Base-by-base conservation (phyloP, 345 rosid genomes). In the Eucalyptus camaldulensis region DNA sequence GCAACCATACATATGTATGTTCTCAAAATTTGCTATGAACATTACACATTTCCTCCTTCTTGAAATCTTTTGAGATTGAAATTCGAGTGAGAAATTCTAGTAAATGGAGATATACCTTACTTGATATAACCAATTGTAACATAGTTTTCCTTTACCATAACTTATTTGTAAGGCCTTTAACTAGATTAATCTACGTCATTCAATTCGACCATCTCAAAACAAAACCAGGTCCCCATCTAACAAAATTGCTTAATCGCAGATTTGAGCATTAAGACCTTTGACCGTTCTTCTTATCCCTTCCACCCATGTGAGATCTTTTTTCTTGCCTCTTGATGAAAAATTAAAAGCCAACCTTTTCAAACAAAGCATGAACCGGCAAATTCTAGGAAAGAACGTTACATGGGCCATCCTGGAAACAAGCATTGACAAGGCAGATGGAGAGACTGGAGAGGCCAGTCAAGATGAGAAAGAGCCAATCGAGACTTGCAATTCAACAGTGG, bases 191-290 rank as follows among this genome's bases (percentile, higher is more conserved):
- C 3, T 17, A 69, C 10, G 3, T 2, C 25, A 8, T 24, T 22
- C 45, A 19, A 19, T 72, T 37, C 14, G 1, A 37, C 25, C 4
- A 1, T 12, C 14, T 19, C 4, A 10, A 0, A 37, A 21, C 8
- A 0, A 33, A 37, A 72, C 45, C 45, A 19, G 1, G 45, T 72
- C 45, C 10, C 27, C 8, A 22, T 37, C 1, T 2, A 76, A 76
- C 27, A 21, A 76, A 16, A 2, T 76, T 56, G 13, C 12, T 22
- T 56, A 56, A 2, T 56, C 29, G 8, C 62, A 5, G 0, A 56
- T 21, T 40, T 25, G 5, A 40, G 83, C 47, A 37, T 40, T 40
- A 24, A 13, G 27, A 76, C 45, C 27, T 12, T 37, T 40, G 83
- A 10, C 0, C 1, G 9, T 76, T 76, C 83, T 37, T 76, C 83